Base-by-base conservation (phyloP, 2,329 filamentous ascomycete species). In the Alternaria sp. region DNA sequence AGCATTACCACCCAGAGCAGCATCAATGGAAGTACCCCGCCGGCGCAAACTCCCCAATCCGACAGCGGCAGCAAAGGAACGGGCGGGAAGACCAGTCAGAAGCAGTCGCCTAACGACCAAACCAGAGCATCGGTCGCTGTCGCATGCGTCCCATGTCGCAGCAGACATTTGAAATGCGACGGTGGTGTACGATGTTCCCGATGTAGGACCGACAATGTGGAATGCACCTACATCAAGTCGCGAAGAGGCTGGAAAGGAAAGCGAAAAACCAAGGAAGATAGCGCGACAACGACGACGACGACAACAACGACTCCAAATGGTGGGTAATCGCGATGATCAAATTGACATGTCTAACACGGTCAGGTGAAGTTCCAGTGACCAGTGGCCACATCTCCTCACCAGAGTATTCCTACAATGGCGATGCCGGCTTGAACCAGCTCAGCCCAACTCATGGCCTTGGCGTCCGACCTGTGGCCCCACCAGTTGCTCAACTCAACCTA, bases 131-230 rank as follows among this genome's bases (percentile, higher is more conserved):
- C 77, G 39, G 76, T 80, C 41, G 73, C 78, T 18, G 74, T 79
- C 62, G 85, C 85, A 14, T 87, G 84, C 67, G 80, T 85, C 9
- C 81, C 81, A 28, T 86, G 85, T 59, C 80, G 84, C 20, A 81
- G 77, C 22, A 77, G 83, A 34, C 85, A 86, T 69, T 70, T 86
- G 36, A 85, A 85, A 65, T 87, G 85, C 68, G 83, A 86, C 66
- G 84, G 81, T 12, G 79, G 79, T 30, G 78, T 81, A 16, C 83
- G 84, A 5, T 79, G 77, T 48, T 85, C 84, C 43, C 76, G 84
- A 54, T 87, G 85, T 65, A 65, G 67, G 26, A 72, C 77, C 9
- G 79, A 82, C 43, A 75, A 76, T 8, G 80, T 81, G 26, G 74
- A 81, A 3, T 87, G 85, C 60, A 76, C 79, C 22, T 87, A 86